These are phyloP conservation scores for Beta lomatogona DNA, from an alignment of 179 eudicot genomes.

Conservation along the genomic window DNA sequence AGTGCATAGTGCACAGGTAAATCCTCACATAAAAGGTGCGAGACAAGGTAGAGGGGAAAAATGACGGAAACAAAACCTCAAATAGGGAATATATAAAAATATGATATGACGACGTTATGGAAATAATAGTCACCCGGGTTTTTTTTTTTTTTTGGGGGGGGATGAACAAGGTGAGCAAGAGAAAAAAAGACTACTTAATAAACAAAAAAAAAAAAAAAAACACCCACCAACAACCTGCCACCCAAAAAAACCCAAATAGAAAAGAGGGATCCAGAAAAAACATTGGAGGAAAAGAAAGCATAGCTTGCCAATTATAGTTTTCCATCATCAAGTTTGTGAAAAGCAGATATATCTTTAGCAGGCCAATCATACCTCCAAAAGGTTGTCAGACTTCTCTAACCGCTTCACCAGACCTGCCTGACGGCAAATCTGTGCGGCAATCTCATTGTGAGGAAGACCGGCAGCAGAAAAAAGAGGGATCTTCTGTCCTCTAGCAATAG, in stretches of 20 bases:
- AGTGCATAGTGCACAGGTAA: not conserved
- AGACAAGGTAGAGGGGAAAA: not conserved
- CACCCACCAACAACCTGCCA: not conserved
- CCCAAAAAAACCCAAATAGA: not conserved
- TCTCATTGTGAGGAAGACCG: constrained; percentile 99
- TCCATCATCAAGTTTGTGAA: not conserved
- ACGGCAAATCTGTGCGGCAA: constrained; percentile 98
- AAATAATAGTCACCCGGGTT: not conserved
- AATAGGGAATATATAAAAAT: not conserved
- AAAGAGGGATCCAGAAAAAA: not conserved
- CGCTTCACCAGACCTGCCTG: constrained; percentile 99
- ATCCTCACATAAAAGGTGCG: constrained; percentile 4
- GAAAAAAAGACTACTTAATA: not conserved
- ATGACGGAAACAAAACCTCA: not conserved
- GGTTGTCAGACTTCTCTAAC: constrained; percentile 80
- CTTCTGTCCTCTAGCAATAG: constrained; percentile 98
- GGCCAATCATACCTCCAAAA: constrained; percentile 64
- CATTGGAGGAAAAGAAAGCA: not conserved
- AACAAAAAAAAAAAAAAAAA: not conserved
- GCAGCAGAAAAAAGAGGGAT: constrained; percentile 99
- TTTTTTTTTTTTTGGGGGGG: not conserved
- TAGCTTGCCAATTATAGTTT: not conserved
- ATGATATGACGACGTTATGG: too few species aligned
- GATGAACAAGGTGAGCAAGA: not conserved
- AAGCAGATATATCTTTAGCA: not conserved